Evolutionary conservation across 75 land plant genomes (phyloP).

Genomic region (Isoetes taiwanensis): DNA sequence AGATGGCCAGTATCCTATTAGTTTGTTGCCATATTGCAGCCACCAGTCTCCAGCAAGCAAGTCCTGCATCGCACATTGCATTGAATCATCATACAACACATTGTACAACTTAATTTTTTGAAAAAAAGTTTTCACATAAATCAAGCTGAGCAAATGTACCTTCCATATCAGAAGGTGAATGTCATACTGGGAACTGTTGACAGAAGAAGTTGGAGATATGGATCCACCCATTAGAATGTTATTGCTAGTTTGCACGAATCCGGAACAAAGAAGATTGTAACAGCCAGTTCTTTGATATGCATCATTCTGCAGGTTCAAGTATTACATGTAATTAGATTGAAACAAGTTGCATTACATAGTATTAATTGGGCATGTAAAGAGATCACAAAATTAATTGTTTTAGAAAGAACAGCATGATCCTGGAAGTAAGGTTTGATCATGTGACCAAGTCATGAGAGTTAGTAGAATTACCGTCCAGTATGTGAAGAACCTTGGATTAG

Average conservation of each 20-base stretch:
- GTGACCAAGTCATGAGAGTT: neutral
- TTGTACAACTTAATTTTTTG: neutral
- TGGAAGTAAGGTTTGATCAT: neutral
- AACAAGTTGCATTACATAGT: no score
- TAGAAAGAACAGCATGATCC: neutral
- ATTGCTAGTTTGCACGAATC: slow-evolving; percentile 1
- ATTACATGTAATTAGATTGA: no score
- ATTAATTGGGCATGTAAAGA: no score
- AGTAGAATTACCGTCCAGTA: slow-evolving; percentile 9
- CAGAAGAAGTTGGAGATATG: neutral
- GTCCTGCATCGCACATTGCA: neutral
- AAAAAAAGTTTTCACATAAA: neutral
- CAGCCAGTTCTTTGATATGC: slow-evolving; percentile 2
- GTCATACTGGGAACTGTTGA: neutral
- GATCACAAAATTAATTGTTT: neutral
- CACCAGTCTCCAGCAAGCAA: neutral
- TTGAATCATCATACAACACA: neutral
- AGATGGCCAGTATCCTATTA: slow-evolving; percentile 1
- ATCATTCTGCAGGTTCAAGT: neutral
- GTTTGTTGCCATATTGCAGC: neutral
- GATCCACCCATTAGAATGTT: slow-evolving; percentile 1
- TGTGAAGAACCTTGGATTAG: neutral
- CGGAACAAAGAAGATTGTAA: slow-evolving; percentile 2
- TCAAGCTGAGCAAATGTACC: neutral
- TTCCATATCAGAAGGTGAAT: slow-evolving; percentile 4